phyloP scores from a whole-genome alignment of 306 rosid genomes.

The Urtica urens region DNA sequence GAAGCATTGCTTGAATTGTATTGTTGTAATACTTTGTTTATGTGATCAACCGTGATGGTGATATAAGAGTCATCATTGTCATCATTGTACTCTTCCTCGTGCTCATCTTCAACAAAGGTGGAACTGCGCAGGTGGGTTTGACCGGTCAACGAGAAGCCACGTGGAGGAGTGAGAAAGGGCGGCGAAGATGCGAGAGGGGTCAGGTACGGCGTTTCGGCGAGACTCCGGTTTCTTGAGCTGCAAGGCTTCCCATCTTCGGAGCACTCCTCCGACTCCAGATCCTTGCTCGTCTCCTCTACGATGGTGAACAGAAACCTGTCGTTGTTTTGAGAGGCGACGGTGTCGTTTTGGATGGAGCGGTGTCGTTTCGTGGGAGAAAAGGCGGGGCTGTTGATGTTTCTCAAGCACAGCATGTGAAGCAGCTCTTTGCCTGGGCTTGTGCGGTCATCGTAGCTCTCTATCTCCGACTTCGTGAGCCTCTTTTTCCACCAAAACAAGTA shows the following conservation, averaged over 20 bases:
- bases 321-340: conserved; percentile 28
- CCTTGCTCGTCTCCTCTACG: conserved; percentile 87
- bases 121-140: neutral
- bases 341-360: conserved; percentile 24
- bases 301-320: conserved; percentile 86
- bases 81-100: conserved; percentile 43
- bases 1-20: conserved; percentile 52
- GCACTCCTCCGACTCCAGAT: conserved; percentile 86
- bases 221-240: conserved; percentile 50
- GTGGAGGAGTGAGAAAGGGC: conserved; percentile 65
- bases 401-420: conserved; percentile 86
- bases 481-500: conserved; percentile 96
- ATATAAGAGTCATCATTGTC: conserved; percentile 49
- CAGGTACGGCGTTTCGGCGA: conserved; percentile 81
- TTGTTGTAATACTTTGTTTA: conserved; percentile 32
- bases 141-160: too few species aligned
- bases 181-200: conserved; percentile 86
- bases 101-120: conserved; percentile 33
- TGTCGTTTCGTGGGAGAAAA: conserved; percentile 38
- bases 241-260: conserved; percentile 57
- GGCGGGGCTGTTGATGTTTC: conserved; percentile 47
- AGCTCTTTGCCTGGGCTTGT: conserved; percentile 65
- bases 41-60: conserved; percentile 61
- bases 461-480: conserved; percentile 53
- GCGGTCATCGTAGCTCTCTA: conserved; percentile 43